A percentile compares a stretch with the other conserved stretches of the same genome.
phyloP scores from a whole-genome alignment of 352 stramenopile genomes.

The Phytopythium sindhum region DNA sequence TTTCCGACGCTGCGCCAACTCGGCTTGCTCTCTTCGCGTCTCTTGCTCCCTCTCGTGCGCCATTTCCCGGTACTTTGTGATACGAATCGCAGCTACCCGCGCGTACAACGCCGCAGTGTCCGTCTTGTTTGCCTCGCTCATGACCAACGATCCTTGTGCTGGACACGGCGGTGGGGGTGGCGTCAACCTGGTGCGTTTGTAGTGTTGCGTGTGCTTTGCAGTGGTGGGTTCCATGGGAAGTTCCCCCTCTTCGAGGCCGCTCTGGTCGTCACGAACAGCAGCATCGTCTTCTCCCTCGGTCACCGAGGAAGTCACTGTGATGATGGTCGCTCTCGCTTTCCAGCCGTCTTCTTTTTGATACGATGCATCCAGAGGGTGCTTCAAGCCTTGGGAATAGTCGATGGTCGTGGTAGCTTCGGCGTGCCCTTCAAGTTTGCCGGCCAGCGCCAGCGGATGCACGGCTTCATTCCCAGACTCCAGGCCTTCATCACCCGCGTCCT shows the following conservation, averaged over 20 bases:
- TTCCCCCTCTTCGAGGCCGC: neutral
- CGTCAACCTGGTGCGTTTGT: neutral
- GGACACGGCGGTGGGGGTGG: neutral
- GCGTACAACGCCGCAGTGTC: slow-evolving; percentile 16
- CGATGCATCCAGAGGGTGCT: neutral
- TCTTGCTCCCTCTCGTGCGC: slow-evolving; percentile 10
- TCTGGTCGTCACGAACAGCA: neutral
- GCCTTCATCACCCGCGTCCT: slow-evolving; percentile 2
- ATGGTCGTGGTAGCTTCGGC: neutral
- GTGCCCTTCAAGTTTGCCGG: neutral
- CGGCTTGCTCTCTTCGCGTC: slow-evolving; percentile 8
- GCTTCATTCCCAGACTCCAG: neutral
- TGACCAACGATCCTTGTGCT: neutral
- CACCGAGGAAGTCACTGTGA: neutral
- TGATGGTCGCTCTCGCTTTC: neutral
- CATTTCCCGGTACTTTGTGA: slow-evolving; percentile 11
- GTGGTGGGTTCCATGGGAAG: neutral
- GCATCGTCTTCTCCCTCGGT: neutral
- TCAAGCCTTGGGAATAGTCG: neutral
- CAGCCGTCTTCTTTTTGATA: neutral
- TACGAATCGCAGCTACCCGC: slow-evolving; percentile 17
- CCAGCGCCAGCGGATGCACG: neutral
- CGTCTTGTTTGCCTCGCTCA: neutral
- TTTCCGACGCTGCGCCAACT: slow-evolving; percentile 18
- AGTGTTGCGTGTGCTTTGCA: neutral